These are phyloP conservation scores for Chloridella minuta DNA, from an alignment of 352 stramenopile species.

Conservation along the genomic window DNA sequence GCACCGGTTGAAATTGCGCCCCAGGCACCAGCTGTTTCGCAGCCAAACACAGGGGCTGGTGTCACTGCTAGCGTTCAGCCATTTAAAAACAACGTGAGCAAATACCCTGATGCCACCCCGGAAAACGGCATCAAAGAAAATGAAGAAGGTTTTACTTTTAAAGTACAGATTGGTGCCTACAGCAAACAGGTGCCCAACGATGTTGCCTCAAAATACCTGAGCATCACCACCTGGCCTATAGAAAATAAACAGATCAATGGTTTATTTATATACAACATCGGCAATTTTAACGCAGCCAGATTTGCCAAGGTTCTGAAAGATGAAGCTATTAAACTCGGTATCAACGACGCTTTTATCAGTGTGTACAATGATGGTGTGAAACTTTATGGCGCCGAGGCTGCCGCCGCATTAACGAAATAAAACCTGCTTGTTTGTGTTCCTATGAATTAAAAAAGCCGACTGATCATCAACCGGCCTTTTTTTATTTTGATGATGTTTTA, in stretches of 20 bases:
- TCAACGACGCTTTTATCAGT: not conserved
- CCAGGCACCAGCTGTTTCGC: not conserved
- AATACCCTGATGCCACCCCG: not conserved
- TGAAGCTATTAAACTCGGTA: not conserved
- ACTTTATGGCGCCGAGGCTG: not conserved
- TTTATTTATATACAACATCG: constrained; percentile 1
- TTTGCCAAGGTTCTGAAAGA: constrained; percentile 1
- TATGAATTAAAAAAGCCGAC: no score
- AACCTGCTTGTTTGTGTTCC: no score
- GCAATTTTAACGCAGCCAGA: not conserved
- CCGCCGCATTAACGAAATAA: no score
- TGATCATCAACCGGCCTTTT: no score
- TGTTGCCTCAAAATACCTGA: not conserved
- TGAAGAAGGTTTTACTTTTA: not conserved
- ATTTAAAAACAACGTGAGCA: not conserved
- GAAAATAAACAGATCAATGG: not conserved
- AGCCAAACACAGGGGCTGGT: not conserved
- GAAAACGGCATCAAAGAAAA: not conserved
- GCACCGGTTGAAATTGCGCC: no score
- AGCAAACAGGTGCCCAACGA: not conserved
- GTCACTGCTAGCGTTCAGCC: not conserved
- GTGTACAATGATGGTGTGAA: not conserved
- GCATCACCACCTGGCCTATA: not conserved
- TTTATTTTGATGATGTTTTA: no score
- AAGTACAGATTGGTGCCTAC: not conserved